phyloP scores from a whole-genome alignment of 352 stramenopile species.

The Hyaloperonospora arabidopsidis region DNA sequence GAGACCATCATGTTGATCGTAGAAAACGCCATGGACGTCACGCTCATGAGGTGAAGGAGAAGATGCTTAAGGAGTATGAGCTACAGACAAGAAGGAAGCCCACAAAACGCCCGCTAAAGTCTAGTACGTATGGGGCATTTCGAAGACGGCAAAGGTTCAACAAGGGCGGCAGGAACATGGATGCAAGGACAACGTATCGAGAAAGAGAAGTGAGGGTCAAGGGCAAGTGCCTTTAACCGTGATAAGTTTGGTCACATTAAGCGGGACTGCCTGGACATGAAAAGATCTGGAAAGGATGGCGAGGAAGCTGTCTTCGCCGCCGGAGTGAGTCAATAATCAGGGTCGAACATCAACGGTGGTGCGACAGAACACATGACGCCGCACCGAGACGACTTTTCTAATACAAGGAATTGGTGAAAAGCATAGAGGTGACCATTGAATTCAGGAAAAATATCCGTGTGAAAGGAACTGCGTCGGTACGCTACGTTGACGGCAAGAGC shows the following conservation, averaged over 20 bases:
- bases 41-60: not conserved
- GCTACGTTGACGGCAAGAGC: not conserved
- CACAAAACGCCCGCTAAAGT: not conserved
- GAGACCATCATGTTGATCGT: not conserved
- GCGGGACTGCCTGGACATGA: not conserved
- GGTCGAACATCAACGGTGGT: not conserved
- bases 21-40: not conserved
- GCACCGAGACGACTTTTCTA: not conserved
- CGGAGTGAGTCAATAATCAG: not conserved
- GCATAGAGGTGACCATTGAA: not conserved
- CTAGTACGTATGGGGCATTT: not conserved
- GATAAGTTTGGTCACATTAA: not conserved
- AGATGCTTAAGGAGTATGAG: not conserved
- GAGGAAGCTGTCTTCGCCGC: not conserved
- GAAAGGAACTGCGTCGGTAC: not conserved
- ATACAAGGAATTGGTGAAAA: not conserved
- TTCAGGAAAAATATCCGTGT: not conserved
- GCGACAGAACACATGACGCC: not conserved
- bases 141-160: not conserved
- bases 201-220: not conserved
- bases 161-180: not conserved
- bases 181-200: not conserved
- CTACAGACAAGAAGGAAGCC: not conserved
- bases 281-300: not conserved
- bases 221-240: not conserved